Conservation (phyloP, 176 grass and related monocot genomes). For the Chrysopogon serrulatus region DNA sequence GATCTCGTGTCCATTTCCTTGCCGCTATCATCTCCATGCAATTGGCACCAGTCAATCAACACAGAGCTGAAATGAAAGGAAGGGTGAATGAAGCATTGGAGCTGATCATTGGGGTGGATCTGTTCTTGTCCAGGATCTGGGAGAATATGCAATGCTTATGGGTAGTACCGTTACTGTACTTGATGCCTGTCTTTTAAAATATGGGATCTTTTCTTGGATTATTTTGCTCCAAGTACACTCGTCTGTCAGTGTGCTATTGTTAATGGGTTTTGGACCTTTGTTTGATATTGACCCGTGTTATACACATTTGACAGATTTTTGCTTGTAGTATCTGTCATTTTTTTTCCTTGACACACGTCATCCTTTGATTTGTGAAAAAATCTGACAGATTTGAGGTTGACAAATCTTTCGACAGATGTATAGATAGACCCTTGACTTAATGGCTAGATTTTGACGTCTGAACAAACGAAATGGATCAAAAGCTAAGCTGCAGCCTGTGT, state of each 20-base stretch:
- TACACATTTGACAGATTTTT: no score
- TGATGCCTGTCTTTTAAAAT: background rate
- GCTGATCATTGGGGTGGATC: conserved; percentile 17
- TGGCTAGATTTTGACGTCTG: conserved; percentile 27
- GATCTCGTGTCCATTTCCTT: background rate
- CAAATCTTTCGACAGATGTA: no score
- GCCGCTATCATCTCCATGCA: background rate
- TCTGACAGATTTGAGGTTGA: no score
- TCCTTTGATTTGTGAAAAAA: no score
- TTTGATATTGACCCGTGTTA: no score
- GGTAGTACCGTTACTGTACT: no score
- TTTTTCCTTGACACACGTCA: no score
- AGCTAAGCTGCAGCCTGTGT: background rate
- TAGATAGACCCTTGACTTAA: no score
- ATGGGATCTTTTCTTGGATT: conserved; percentile 8
- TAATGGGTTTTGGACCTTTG: no score
- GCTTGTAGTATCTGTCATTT: no score
- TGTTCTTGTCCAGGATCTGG: no score
- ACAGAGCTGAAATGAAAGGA: background rate
- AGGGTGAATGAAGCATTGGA: background rate
- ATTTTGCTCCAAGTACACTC: background rate
- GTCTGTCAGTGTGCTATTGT: background rate
- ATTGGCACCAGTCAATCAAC: background rate
- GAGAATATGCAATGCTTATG: conserved; percentile 14
- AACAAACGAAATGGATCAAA: conserved; percentile 29